These are phyloP conservation scores for Ophiostoma quercus DNA, from an alignment of 2,329 filamentous ascomycete genomes.

Conservation along the genomic window DNA sequence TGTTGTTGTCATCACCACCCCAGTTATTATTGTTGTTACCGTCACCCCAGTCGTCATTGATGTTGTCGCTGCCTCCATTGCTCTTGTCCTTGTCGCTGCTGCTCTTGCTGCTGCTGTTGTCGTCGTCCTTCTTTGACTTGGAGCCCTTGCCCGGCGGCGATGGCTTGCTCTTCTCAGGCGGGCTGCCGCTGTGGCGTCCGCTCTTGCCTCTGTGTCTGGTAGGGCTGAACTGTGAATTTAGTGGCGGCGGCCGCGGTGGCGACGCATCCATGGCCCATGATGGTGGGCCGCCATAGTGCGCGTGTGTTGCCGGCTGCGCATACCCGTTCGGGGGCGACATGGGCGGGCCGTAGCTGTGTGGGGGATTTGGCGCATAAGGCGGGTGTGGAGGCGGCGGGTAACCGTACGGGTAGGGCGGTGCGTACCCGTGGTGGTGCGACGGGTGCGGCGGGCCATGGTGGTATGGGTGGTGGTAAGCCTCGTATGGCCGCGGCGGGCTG, in stretches of 20 bases:
- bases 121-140: not conserved
- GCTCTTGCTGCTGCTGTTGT: not conserved
- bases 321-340: not conserved
- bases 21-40: not conserved
- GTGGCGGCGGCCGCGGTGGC: not conserved
- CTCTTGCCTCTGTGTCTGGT: not conserved
- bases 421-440: slow-evolving; percentile 5
- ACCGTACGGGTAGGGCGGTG: slow-evolving; percentile 1
- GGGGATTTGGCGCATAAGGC: not conserved
- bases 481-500: not conserved
- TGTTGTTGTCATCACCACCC: not conserved
- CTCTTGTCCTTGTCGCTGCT: not conserved
- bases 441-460: not conserved
- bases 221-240: not conserved
- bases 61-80: not conserved
- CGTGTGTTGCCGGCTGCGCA: not conserved
- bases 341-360: not conserved
- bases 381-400: not conserved
- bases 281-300: not conserved
- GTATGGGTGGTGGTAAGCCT: not conserved
- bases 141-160: not conserved
- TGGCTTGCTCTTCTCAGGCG: not conserved
- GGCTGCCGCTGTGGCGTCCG: not conserved
- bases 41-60: not conserved
- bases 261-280: not conserved